Evolutionary conservation across 1,284 basidiomycete species (phyloP), one percentile per base, ranked within the genome.

Genomic region (Ustilago xerochloae): DNA sequence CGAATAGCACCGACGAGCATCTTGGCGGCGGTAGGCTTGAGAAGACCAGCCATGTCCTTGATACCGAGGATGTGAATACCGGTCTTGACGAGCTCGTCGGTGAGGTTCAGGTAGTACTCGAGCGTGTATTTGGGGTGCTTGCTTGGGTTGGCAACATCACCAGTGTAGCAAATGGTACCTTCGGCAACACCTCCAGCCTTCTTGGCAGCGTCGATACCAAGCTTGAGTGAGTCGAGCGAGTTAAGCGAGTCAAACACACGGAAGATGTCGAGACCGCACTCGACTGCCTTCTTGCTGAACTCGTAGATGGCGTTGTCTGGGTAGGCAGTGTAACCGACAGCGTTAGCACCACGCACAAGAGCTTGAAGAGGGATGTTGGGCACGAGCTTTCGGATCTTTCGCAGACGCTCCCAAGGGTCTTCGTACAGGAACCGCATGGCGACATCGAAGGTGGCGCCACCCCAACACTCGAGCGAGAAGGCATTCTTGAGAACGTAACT

Each of bases 241-340:
- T 84, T 84, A 86, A 99, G 87, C 48, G 97, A 99, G 86, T 99
- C 97, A 81, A 99, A 99, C 61, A 99, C 94, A 85, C 97, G 90
- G 93, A 99, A 99, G 84, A 99, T 99, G 87, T 99, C 97, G 49
- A 99, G 89, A 85, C 97, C 97, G 78, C 96, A 97, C 87, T 99
- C 95, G 28, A 99, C 96, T 20, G 97, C 97, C 86, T 97, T 88
- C 68, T 84, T 84, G 63, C 83, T 85, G 77, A 86, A 86, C 78
- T 99, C 97, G 86, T 99, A 99, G 87, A 99, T 98, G 72, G 94
- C 95, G 82, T 99, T 99, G 86, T 99, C 97, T 30, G 97, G 96
- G 87, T 99, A 99, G 82, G 93, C 94, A 4, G 97, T 99, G 87
- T 99, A 99, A 41, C 97, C 97, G 71, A 99, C 97, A 78, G 96